These are phyloP conservation scores for Ambrosiella beaveri DNA, from an alignment of 2,329 filamentous ascomycete genomes.

Conservation along the genomic window DNA sequence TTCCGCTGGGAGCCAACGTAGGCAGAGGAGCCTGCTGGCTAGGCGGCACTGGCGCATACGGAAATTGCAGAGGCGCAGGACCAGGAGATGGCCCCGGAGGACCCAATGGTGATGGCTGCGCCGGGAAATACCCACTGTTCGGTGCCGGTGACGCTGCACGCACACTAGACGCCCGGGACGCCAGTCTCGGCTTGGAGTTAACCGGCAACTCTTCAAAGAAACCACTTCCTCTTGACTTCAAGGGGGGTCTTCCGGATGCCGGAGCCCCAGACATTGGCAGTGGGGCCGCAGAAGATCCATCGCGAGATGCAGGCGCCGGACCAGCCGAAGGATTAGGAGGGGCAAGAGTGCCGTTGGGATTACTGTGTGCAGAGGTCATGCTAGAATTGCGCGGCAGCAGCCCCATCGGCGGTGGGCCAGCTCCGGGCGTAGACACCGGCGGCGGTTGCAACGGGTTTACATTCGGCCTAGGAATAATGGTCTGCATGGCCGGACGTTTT, in stretches of 20 bases:
- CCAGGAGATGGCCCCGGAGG: constrained; percentile 12
- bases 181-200: constrained; percentile 41
- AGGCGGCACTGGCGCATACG: background rate
- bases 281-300: constrained; percentile 1
- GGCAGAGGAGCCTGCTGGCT: background rate
- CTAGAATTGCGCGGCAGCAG: constrained; percentile 47
- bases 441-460: constrained; percentile 15
- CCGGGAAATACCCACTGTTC: background rate
- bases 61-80: constrained; percentile 5
- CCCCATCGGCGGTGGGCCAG: constrained; percentile 24
- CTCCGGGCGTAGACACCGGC: constrained; percentile 19
- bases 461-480: background rate
- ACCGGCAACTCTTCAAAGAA: constrained; percentile 69
- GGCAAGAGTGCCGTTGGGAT: constrained; percentile 15
- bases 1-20: background rate
- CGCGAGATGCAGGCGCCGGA: constrained; percentile 14
- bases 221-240: constrained; percentile 28
- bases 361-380: constrained; percentile 23
- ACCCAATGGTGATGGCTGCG: constrained; percentile 17
- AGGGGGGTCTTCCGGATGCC: constrained; percentile 20
- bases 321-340: background rate
- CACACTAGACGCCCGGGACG: constrained; percentile 32
- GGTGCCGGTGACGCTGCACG: constrained; percentile 25
- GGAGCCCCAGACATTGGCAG: constrained; percentile 17
- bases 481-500: constrained; percentile 44